Evolutionary conservation across 805 yeast genomes (phyloP).

Genomic region (Soucietia sequanensis): DNA sequence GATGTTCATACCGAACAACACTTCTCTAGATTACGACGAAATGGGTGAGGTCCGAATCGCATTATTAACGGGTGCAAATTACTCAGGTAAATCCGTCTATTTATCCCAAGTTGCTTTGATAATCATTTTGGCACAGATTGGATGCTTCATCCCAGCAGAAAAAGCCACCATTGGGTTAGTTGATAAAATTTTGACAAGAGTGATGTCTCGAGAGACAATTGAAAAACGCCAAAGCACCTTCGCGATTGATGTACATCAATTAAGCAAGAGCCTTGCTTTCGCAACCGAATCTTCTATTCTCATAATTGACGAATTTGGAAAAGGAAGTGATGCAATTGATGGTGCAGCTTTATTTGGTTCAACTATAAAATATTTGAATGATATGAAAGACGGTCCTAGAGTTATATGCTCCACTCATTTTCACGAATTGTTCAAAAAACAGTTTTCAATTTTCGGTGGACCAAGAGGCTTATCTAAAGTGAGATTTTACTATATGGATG

Average conservation of each 20-base stretch:
- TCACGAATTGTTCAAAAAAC: constrained; percentile 39
- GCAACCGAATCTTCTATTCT: constrained; percentile 41
- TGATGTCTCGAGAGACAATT: constrained; percentile 40
- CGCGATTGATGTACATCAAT: constrained; percentile 46
- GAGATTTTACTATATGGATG: no score
- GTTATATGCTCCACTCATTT: constrained; percentile 43
- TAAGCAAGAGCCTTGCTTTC: constrained; percentile 41
- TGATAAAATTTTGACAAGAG: constrained; percentile 47
- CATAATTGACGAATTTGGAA: constrained; percentile 54
- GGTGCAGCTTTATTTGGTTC: constrained; percentile 47
- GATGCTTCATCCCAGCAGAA: constrained; percentile 53
- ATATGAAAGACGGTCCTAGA: constrained; percentile 15
- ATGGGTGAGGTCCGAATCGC: constrained; percentile 22
- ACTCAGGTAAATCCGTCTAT: constrained; percentile 49
- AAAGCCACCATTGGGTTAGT: constrained; percentile 46
- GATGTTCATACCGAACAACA: constrained; percentile 44
- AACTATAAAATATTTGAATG: constrained; percentile 24
- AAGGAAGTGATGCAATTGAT: constrained; percentile 48
- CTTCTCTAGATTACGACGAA: constrained; percentile 20
- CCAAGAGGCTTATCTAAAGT: no score
- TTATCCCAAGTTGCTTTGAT: constrained; percentile 48
- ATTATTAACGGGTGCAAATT: constrained; percentile 43
- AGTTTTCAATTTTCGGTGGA: no score
- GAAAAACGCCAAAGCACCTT: constrained; percentile 47
- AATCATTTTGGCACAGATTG: constrained; percentile 51